phyloP scores from a whole-genome alignment of 495 filamentous ascomycete species.

The Sporormia fimetaria region DNA sequence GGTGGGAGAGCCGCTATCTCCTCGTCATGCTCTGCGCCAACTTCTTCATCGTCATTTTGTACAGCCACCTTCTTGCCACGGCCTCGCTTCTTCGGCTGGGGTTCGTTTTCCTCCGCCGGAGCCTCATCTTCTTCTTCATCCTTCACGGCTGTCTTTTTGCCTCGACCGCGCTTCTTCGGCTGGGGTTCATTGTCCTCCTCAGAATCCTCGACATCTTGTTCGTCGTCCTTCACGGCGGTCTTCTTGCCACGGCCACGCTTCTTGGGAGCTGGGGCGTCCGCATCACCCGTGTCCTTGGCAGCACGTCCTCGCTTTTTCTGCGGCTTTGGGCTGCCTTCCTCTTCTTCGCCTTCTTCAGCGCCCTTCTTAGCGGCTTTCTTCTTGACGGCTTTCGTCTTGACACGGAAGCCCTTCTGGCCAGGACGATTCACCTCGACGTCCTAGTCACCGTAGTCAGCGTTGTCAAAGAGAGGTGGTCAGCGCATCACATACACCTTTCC shows the following conservation, averaged over 20 bases:
- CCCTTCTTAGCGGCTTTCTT: constrained; percentile 25
- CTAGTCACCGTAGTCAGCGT: too few species aligned
- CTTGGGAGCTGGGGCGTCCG: constrained; percentile 26
- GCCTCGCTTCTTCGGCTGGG: constrained; percentile 21
- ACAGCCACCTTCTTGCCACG: constrained; percentile 27
- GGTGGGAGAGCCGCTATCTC: constrained; percentile 15
- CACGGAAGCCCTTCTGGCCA: constrained; percentile 50
- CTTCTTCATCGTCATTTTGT: constrained; percentile 12
- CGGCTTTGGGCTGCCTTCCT: constrained; percentile 31
- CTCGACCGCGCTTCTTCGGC: neutral
- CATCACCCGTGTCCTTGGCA: constrained; percentile 30
- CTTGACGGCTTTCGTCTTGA: constrained; percentile 39
- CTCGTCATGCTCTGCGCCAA: constrained; percentile 7
- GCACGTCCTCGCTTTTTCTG: constrained; percentile 19
- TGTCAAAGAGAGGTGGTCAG: constrained; percentile 14
- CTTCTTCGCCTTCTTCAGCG: constrained; percentile 31
- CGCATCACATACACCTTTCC: constrained; percentile 50
- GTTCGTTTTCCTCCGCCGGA: constrained; percentile 26
- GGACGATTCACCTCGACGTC: constrained; percentile 59
- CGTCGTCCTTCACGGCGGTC: constrained; percentile 10
- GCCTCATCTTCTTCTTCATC: constrained; percentile 16
- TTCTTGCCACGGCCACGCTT: constrained; percentile 24
- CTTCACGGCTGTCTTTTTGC: constrained; percentile 11
- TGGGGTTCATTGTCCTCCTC: neutral
- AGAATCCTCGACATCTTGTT: constrained; percentile 3